phyloP scores from a whole-genome alignment of 1,139 yeast species.

The Hemisphaericaspora xylofermentans region DNA sequence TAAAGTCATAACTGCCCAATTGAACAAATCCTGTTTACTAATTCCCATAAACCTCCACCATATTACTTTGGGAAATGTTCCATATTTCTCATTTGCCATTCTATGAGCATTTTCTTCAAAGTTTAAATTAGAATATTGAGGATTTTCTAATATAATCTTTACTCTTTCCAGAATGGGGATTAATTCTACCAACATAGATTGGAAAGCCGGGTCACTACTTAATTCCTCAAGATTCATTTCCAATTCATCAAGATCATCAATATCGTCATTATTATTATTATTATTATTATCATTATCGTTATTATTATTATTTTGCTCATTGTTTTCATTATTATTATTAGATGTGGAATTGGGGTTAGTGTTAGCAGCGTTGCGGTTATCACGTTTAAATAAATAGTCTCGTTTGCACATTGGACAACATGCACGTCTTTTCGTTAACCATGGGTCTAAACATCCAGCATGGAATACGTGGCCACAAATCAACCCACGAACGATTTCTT shows the following conservation, averaged over 20 bases:
- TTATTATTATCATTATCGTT: slow-evolving; percentile 2
- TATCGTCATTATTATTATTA: slow-evolving; percentile 14
- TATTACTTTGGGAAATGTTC: slow-evolving; percentile 32
- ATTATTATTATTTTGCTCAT: slow-evolving; percentile 8
- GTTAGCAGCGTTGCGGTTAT: slow-evolving; percentile 6
- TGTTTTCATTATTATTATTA: slow-evolving; percentile 16
- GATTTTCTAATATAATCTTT: slow-evolving; percentile 31
- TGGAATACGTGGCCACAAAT: slow-evolving; percentile 87
- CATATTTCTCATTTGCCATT: slow-evolving; percentile 35
- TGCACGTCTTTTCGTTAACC: slow-evolving; percentile 74
- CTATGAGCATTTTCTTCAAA: slow-evolving; percentile 47
- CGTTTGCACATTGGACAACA: slow-evolving; percentile 86
- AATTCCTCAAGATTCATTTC: slow-evolving; percentile 42
- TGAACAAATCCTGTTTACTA: slow-evolving; percentile 42
- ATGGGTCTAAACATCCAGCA: slow-evolving; percentile 75
- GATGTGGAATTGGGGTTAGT: slow-evolving; percentile 6
- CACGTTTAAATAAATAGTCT: slow-evolving; percentile 53
- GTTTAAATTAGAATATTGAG: slow-evolving; percentile 25
- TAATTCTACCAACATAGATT: slow-evolving; percentile 41
- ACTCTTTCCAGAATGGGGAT: slow-evolving; percentile 43
- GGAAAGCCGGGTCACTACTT: slow-evolving; percentile 38
- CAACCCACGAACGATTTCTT: slow-evolving; percentile 67
- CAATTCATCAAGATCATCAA: slow-evolving; percentile 23
- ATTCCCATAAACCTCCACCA: slow-evolving; percentile 62
- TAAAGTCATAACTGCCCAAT: slow-evolving; percentile 50